Evolutionary conservation across 2,329 filamentous ascomycete genomes (phyloP).

Genomic region (Apiospora saccharicola): DNA sequence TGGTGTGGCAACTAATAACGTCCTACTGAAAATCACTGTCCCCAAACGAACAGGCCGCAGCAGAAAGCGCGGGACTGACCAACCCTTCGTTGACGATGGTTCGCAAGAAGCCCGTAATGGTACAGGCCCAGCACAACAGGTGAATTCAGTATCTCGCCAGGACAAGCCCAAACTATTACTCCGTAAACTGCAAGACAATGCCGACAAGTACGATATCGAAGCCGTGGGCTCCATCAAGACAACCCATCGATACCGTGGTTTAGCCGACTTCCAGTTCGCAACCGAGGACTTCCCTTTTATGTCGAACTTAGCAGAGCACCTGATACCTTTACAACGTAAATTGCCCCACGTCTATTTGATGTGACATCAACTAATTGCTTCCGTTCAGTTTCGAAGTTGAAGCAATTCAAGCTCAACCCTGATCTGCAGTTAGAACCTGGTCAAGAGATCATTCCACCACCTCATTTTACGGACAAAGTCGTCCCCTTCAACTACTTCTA

Average conservation of each 20-base stretch:
- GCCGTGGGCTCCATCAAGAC: constrained; percentile 76
- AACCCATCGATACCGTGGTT: constrained; percentile 84
- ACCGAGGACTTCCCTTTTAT: constrained; percentile 74
- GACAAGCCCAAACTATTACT: constrained; percentile 65
- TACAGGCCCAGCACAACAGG: constrained; percentile 36
- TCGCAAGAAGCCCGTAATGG: constrained; percentile 39
- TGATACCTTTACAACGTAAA: constrained; percentile 75
- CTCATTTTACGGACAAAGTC: constrained; percentile 76
- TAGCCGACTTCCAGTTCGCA: constrained; percentile 88
- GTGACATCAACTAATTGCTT: constrained; percentile 31
- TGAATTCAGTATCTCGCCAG: constrained; percentile 53
- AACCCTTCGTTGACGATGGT: constrained; percentile 63
- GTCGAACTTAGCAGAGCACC: constrained; percentile 71
- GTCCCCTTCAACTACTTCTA: constrained; percentile 83
- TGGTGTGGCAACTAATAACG: constrained; percentile 78
- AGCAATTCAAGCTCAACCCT: constrained; percentile 71
- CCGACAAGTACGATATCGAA: constrained; percentile 70
- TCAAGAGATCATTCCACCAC: constrained; percentile 79
- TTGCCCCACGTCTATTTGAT: not conserved
- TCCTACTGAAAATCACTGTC: constrained; percentile 85
- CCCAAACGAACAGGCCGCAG: constrained; percentile 88
- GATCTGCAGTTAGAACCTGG: constrained; percentile 65
- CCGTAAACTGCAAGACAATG: constrained; percentile 74
- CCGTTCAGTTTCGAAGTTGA: constrained; percentile 56
- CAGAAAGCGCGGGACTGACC: constrained; percentile 79